Evolutionary conservation across 352 stramenopile genomes (phyloP).

Genomic region (Pythium brassicae): DNA sequence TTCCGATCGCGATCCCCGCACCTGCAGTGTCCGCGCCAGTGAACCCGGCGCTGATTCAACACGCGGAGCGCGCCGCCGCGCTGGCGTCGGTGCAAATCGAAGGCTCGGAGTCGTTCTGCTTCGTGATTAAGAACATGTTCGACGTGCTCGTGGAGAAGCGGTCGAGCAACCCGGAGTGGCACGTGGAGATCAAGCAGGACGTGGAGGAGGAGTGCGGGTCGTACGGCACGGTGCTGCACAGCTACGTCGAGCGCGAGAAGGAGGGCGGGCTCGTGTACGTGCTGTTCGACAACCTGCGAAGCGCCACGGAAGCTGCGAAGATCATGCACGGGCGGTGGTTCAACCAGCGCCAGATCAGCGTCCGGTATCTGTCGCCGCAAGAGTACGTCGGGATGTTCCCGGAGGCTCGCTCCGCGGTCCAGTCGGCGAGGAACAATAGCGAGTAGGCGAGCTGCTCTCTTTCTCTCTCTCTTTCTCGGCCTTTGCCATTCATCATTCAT

Average conservation of each 20-base stretch:
- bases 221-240: constrained; percentile 71
- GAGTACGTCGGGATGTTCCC: constrained; percentile 90
- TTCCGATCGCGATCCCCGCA: constrained; percentile 18
- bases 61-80: constrained; percentile 48
- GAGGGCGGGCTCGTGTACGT: constrained; percentile 86
- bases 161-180: constrained; percentile 69
- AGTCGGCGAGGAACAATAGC: constrained; percentile 39
- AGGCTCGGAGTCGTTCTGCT: constrained; percentile 80
- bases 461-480: neutral
- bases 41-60: constrained; percentile 13
- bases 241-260: constrained; percentile 82
- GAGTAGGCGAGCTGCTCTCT: constrained; percentile 8
- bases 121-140: constrained; percentile 94
- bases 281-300: constrained; percentile 61
- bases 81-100: constrained; percentile 64
- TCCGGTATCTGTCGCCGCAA: constrained; percentile 80
- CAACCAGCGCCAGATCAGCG: constrained; percentile 87
- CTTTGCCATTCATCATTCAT: neutral
- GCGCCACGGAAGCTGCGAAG: constrained; percentile 58
- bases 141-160: constrained; percentile 74
- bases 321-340: constrained; percentile 89
- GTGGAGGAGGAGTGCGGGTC: constrained; percentile 78
- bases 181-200: constrained; percentile 86
- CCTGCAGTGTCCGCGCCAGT: neutral
- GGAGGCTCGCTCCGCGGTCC: constrained; percentile 63